Conservation (phyloP, 1,284 basidiomycete genomes). For the Boletus smithii region DNA sequence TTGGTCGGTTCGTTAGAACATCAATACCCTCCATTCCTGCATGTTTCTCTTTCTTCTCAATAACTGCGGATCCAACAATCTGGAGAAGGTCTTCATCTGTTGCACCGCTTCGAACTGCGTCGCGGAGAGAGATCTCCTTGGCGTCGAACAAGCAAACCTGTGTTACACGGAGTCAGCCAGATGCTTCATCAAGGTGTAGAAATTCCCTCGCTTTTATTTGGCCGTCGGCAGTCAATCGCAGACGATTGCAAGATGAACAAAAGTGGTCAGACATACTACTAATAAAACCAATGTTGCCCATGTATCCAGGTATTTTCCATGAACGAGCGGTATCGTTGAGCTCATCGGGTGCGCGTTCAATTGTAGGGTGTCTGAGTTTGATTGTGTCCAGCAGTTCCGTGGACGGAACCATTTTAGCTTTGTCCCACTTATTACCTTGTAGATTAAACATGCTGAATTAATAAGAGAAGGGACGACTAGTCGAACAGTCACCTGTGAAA, state of each 20-base stretch:
- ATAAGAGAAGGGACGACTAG: slow-evolving; percentile 1
- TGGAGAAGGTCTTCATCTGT: slow-evolving; percentile 63
- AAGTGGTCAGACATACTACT: slow-evolving; percentile 93
- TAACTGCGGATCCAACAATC: slow-evolving; percentile 65
- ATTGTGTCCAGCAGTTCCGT: slow-evolving; percentile 56
- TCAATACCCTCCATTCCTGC: slow-evolving; percentile 80
- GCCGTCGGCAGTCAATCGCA: slow-evolving; percentile 84
- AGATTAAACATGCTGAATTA: not conserved
- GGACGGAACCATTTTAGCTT: slow-evolving; percentile 77
- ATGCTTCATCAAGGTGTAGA: not conserved
- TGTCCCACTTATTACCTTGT: slow-evolving; percentile 83
- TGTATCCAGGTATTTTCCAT: slow-evolving; percentile 71
- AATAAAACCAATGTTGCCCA: slow-evolving; percentile 82
- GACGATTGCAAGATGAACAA: slow-evolving; percentile 80
- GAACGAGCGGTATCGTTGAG: slow-evolving; percentile 80
- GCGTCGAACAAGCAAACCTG: slow-evolving; percentile 87
- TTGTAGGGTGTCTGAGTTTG: slow-evolving; percentile 42
- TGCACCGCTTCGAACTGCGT: slow-evolving; percentile 63
- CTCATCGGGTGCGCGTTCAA: slow-evolving; percentile 59
- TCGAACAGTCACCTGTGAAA: slow-evolving; percentile 62
- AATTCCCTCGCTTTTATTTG: slow-evolving; percentile 70
- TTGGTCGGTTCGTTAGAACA: slow-evolving; percentile 73
- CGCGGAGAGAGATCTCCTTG: slow-evolving; percentile 78
- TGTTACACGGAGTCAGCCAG: slow-evolving; percentile 10
- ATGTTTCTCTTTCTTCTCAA: slow-evolving; percentile 80